Evolutionary conservation across 2,329 filamentous ascomycete genomes (phyloP).

Genomic region (Sporothrix pseudoabietina): DNA sequence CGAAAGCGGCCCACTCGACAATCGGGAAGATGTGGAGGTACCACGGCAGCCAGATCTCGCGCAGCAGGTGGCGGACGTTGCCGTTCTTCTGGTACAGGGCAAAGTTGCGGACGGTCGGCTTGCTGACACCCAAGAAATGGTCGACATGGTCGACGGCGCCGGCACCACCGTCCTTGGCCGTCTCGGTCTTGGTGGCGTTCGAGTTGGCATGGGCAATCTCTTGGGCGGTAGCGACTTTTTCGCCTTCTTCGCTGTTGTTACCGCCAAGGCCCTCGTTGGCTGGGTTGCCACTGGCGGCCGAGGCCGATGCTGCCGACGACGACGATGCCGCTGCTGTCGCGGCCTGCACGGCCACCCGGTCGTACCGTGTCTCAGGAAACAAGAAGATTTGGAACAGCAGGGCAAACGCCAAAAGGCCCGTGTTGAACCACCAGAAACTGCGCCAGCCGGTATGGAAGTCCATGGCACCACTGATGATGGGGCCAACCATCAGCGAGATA

Average conservation of each 20-base stretch:
- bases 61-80: conserved; percentile 52
- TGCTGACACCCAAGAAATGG: conserved; percentile 58
- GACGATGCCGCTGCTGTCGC: conserved; percentile 34
- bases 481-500: conserved; percentile 57
- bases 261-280: conserved; percentile 2
- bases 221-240: neutral
- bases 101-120: conserved; percentile 59
- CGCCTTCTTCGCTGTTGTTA: neutral
- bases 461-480: conserved; percentile 56
- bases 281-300: neutral
- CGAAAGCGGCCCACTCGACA: conserved; percentile 62
- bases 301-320: conserved; percentile 10
- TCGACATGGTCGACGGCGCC: conserved; percentile 45
- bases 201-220: neutral
- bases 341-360: conserved; percentile 43
- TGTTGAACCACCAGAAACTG: conserved; percentile 68
- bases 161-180: neutral
- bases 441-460: conserved; percentile 60
- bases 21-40: conserved; percentile 65
- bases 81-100: conserved; percentile 52
- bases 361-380: conserved; percentile 66
- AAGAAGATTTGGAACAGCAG: conserved; percentile 58
- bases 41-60: conserved; percentile 63
- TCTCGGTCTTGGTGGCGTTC: neutral
- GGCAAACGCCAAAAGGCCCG: conserved; percentile 54